Conservation (phyloP, 805 yeast species). For the Ogataea naganishii region DNA sequence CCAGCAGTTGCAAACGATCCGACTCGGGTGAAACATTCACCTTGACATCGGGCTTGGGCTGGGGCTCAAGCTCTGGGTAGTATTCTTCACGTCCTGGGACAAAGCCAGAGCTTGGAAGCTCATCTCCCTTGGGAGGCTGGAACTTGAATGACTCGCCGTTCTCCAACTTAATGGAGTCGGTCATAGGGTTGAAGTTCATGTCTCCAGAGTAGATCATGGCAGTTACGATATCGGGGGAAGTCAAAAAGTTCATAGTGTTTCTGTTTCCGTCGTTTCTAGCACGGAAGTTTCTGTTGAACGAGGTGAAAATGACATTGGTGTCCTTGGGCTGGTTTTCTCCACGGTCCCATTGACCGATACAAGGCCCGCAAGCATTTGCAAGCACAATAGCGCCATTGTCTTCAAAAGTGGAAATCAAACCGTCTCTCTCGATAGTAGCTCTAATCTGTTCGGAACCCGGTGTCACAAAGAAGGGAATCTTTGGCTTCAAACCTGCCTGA, state of each 20-base stretch:
- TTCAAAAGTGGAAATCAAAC: constrained; percentile 78
- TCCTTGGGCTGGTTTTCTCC: constrained; percentile 79
- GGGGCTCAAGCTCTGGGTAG: constrained; percentile 48
- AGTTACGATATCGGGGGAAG: constrained; percentile 93
- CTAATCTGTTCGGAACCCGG: constrained; percentile 99
- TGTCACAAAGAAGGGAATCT: constrained; percentile 85
- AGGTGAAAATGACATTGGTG: constrained; percentile 92
- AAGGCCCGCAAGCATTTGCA: constrained; percentile 99
- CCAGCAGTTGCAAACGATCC: constrained; percentile 83
- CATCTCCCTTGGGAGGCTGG: constrained; percentile 81
- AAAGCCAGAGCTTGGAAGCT: constrained; percentile 85
- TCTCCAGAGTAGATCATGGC: constrained; percentile 96
- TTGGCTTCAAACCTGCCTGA: constrained; percentile 82
- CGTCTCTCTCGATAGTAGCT: constrained; percentile 97
- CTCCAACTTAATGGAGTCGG: constrained; percentile 78
- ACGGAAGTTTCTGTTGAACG: constrained; percentile 97
- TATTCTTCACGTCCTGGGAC: constrained; percentile 67
- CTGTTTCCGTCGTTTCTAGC: constrained; percentile 98
- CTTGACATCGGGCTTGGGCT: constrained; percentile 41
- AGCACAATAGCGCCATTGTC: constrained; percentile 90
- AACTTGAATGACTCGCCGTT: constrained; percentile 89
- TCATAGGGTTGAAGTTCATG: constrained; percentile 92
- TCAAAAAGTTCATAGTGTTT: constrained; percentile 92
- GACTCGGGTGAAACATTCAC: constrained; percentile 69
- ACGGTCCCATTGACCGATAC: constrained; percentile 99